phyloP scores from a whole-genome alignment of 495 filamentous ascomycete species.

The Lepraria neglecta region DNA sequence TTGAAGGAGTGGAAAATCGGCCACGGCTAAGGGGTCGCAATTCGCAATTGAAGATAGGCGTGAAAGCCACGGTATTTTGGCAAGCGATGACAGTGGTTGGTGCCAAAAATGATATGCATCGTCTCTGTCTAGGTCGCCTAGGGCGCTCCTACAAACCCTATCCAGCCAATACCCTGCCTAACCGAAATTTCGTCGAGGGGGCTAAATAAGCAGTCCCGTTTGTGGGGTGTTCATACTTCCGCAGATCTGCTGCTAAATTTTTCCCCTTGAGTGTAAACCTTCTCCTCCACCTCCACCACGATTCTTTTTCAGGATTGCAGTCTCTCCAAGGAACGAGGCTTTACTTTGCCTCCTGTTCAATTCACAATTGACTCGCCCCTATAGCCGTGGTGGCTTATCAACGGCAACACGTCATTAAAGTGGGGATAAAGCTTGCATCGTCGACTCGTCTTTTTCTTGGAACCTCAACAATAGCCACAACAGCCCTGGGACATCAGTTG shows the following conservation, averaged over 20 bases:
- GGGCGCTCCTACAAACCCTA: constrained; percentile 6
- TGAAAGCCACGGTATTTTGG: constrained; percentile 5
- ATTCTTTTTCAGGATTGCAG: not conserved
- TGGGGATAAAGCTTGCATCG: constrained; percentile 7
- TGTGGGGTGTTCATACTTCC: constrained; percentile 14
- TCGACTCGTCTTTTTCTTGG: not conserved
- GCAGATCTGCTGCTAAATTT: constrained; percentile 7
- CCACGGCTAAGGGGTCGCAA: not conserved
- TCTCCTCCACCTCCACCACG: constrained; percentile 6
- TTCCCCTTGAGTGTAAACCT: not conserved
- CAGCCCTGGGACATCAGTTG: not conserved
- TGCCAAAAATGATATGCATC: constrained; percentile 17
- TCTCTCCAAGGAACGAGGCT: not conserved
- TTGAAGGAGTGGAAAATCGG: not conserved
- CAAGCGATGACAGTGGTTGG: constrained; percentile 9
- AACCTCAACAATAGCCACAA: constrained; percentile 3
- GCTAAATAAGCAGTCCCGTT: constrained; percentile 13
- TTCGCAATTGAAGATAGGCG: constrained; percentile 19
- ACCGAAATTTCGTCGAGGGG: constrained; percentile 12
- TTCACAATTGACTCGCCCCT: not conserved
- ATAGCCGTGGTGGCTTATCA: not conserved
- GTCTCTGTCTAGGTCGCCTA: constrained; percentile 6
- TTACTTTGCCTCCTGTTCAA: not conserved
- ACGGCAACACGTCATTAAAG: constrained; percentile 4
- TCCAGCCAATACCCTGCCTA: constrained; percentile 3